A percentile compares a stretch with the other conserved stretches of the same genome.
Conservation (phyloP, 208 protist genomes). For the Trypanosoma melophagium region DNA sequence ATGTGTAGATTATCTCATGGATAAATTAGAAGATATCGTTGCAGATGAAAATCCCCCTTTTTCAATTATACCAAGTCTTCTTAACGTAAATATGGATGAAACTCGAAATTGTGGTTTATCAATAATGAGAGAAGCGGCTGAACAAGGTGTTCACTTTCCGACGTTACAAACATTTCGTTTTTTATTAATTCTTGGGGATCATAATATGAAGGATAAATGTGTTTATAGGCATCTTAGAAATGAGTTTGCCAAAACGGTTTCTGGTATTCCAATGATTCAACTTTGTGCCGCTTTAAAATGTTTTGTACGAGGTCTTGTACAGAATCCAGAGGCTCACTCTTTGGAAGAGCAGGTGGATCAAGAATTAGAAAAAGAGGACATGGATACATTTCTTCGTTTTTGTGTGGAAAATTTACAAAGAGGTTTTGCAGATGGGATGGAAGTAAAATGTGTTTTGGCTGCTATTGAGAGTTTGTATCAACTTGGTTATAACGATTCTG, state of each 20-base stretch:
- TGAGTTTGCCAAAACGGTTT: conserved; percentile 68
- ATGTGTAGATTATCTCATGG: conserved; percentile 32
- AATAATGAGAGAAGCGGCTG: conserved; percentile 57
- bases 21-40: conserved; percentile 41
- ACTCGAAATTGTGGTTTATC: conserved; percentile 40
- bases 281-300: conserved; percentile 71
- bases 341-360: conserved; percentile 23
- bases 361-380: conserved; percentile 39
- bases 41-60: conserved; percentile 41
- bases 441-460: conserved; percentile 49
- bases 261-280: conserved; percentile 76
- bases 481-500: conserved; percentile 49
- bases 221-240: conserved; percentile 61
- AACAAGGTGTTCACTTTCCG: conserved; percentile 55
- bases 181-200: conserved; percentile 66
- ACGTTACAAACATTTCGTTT: conserved; percentile 78
- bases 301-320: conserved; percentile 39
- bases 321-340: conserved; percentile 17
- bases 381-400: conserved; percentile 43
- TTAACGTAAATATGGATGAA: conserved; percentile 38
- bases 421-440: conserved; percentile 46
- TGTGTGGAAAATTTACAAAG: conserved; percentile 50
- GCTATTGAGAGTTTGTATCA: conserved; percentile 43
- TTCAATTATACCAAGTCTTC: conserved; percentile 41
- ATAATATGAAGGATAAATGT: conserved; percentile 37